A percentile compares a stretch with the other conserved stretches of the same genome.
Evolutionary conservation across 495 filamentous ascomycete genomes (phyloP).

Genomic region (Aspergillus incahuasiensis): DNA sequence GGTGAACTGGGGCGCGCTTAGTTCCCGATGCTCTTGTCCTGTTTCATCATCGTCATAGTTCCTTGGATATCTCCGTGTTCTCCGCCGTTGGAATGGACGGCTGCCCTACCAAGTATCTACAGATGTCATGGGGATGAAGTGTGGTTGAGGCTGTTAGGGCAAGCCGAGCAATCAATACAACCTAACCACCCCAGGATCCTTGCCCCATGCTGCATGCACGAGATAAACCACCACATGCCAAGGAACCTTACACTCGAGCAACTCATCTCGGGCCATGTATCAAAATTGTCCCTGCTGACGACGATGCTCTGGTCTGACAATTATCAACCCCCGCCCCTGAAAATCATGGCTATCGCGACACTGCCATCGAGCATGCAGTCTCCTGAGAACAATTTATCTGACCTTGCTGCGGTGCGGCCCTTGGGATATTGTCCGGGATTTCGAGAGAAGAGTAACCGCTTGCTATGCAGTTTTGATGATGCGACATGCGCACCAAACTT

Average conservation of each 20-base stretch:
- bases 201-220: too few species aligned
- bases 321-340: conserved; percentile 16
- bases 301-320: neutral
- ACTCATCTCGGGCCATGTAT: neutral
- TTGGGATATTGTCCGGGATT: too few species aligned
- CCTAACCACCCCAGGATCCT: neutral
- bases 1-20: neutral
- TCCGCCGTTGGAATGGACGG: neutral
- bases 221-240: too few species aligned
- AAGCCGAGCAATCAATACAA: neutral
- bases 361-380: neutral
- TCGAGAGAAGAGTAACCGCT: too few species aligned
- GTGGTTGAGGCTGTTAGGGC: neutral
- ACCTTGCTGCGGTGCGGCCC: too few species aligned
- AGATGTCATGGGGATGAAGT: too few species aligned
- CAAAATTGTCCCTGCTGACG: neutral
- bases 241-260: neutral
- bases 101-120: neutral
- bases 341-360: conserved; percentile 16
- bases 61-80: neutral
- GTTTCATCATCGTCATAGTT: neutral
- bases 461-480: too few species aligned
- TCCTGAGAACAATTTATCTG: neutral
- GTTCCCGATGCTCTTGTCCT: neutral
- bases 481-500: too few species aligned